Percentiles rank a stretch among this genome's conserved stretches.
These are phyloP conservation scores for Plasmodium cynomolgi DNA, from an alignment of 169 alveolate species.

Conservation along the genomic window DNA sequence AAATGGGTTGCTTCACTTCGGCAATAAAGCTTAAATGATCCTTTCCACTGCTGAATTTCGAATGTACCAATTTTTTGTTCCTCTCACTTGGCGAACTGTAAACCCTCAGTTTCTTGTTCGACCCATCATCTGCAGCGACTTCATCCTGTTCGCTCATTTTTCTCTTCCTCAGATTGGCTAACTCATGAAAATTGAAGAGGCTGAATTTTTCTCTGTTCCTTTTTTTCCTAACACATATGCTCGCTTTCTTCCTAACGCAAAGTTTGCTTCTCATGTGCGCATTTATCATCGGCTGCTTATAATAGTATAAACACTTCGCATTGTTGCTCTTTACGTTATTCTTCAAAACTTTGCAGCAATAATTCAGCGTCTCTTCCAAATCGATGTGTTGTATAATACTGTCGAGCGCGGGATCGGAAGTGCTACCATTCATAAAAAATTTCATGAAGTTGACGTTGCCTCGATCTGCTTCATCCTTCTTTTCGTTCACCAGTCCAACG, in stretches of 20 bases:
- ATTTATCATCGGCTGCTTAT: not conserved
- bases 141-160: not conserved
- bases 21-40: not conserved
- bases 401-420: not conserved
- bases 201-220: not conserved
- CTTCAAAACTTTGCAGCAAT: slow-evolving; percentile 66
- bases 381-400: slow-evolving; percentile 37
- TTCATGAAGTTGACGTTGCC: not conserved
- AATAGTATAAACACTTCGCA: slow-evolving; percentile 32
- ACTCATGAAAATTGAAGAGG: slow-evolving; percentile 30
- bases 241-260: not conserved
- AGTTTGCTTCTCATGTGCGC: not conserved
- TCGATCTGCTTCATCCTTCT: not conserved
- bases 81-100: not conserved
- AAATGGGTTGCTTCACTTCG: not conserved
- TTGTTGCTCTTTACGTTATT: slow-evolving; percentile 3
- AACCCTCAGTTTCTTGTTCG: not conserved
- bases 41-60: not conserved
- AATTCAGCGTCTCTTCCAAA: slow-evolving; percentile 53
- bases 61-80: not conserved
- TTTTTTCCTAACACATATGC: not conserved
- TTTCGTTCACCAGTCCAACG: not conserved
- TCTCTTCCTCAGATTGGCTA: slow-evolving; percentile 19
- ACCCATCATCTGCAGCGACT: not conserved
- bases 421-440: not conserved